These are phyloP conservation scores for Phyllosticta citribraziliensis DNA, from an alignment of 2,329 filamentous ascomycete species.

Conservation along the genomic window DNA sequence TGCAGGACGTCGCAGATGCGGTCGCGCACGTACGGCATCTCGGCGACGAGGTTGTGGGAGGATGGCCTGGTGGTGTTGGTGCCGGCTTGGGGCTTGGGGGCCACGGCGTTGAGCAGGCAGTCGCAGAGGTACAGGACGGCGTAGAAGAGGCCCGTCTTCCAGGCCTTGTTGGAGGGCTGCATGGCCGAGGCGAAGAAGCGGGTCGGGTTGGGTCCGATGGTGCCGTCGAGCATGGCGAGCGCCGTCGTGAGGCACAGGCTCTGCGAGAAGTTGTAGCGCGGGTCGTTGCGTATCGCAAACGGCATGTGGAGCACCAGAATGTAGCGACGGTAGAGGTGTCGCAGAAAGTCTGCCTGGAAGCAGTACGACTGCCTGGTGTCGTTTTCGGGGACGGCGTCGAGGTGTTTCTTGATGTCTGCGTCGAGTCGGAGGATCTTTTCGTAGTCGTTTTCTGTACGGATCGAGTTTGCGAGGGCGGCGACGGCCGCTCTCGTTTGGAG, in stretches of 20 bases:
- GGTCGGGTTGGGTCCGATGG: neutral
- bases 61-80: neutral
- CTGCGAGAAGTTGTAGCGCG: constrained; percentile 1
- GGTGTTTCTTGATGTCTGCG: neutral
- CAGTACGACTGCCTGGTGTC: neutral
- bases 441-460: constrained; percentile 1
- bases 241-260: neutral
- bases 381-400: neutral
- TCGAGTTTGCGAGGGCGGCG: neutral
- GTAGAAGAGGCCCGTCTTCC: neutral
- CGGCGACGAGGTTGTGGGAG: neutral
- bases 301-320: constrained; percentile 2
- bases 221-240: neutral
- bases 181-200: no score
- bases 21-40: neutral
- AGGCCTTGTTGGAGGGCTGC: no score
- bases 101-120: neutral
- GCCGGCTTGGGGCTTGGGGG: neutral
- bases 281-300: neutral
- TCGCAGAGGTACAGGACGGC: constrained; percentile 6
- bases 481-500: neutral
- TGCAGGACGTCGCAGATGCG: neutral
- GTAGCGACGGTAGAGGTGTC: constrained; percentile 1
- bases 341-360: neutral
- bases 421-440: constrained; percentile 1